These are phyloP conservation scores for Clarireedia sp. DNA, from an alignment of 2,329 filamentous ascomycete species.

Conservation along the genomic window DNA sequence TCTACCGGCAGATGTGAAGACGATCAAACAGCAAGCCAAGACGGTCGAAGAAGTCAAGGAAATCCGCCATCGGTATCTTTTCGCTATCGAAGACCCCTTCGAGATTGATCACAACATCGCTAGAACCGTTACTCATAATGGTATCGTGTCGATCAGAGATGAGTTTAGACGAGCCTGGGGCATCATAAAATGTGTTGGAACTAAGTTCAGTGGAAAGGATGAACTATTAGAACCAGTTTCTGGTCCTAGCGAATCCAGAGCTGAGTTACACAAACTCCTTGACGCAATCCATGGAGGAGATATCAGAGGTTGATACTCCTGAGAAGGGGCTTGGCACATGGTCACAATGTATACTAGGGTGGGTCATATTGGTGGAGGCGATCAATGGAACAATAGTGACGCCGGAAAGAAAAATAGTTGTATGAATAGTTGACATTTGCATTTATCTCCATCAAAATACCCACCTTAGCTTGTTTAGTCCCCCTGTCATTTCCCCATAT, in stretches of 20 bases:
- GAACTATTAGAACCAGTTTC: constrained; percentile 20
- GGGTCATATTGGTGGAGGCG: background rate
- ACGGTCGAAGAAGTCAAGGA: constrained; percentile 44
- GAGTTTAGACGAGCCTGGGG: constrained; percentile 76
- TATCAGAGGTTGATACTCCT: background rate
- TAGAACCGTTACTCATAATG: constrained; percentile 73
- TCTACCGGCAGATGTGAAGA: constrained; percentile 3
- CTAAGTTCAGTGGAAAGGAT: constrained; percentile 24
- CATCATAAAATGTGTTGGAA: constrained; percentile 51
- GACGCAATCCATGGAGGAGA: constrained; percentile 21
- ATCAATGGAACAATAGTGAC: background rate
- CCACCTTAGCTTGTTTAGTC: background rate
- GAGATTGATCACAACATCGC: constrained; percentile 84
- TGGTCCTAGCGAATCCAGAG: constrained; percentile 9
- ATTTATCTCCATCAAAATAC: background rate
- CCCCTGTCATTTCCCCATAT: background rate
- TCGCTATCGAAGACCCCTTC: constrained; percentile 89
- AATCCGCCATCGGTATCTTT: constrained; percentile 70
- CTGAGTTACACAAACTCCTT: constrained; percentile 17
- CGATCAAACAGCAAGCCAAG: constrained; percentile 14
- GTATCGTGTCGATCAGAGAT: constrained; percentile 73
- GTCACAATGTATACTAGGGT: background rate
- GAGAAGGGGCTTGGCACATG: background rate
- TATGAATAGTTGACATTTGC: background rate
- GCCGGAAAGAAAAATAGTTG: background rate